A percentile compares a stretch with the other conserved stretches of the same genome.
Conservation (phyloP, 2,329 filamentous ascomycete genomes). For the Colletotrichum magnum region DNA sequence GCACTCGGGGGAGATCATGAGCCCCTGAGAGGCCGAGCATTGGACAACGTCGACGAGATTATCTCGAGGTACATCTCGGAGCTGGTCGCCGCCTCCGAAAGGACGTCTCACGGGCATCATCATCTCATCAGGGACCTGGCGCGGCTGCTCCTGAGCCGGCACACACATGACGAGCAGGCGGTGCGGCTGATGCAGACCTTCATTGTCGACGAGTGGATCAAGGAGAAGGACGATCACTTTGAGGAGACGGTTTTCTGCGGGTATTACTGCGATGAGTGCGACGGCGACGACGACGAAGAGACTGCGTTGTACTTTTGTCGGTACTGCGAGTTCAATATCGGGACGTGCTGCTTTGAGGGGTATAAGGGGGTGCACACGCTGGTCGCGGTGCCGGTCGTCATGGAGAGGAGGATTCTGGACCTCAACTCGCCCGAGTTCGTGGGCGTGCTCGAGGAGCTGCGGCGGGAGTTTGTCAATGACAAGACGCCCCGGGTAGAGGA, state of each 20-base stretch:
- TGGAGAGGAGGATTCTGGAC: conserved; percentile 11
- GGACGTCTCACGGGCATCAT: conserved; percentile 18
- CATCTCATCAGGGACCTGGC: conserved; percentile 18
- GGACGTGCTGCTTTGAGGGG: conserved; percentile 11
- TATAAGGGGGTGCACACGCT: conserved; percentile 10
- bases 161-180: conserved; percentile 27
- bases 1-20: conserved; percentile 10
- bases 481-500: not conserved
- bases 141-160: conserved; percentile 2
- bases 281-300: conserved; percentile 17
- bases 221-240: not conserved
- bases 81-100: not conserved
- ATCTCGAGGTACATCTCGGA: conserved; percentile 9
- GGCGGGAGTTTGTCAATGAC: conserved; percentile 6
- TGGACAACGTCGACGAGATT: not conserved
- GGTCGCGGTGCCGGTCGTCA: conserved; percentile 18
- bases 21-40: conserved; percentile 14
- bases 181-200: conserved; percentile 14
- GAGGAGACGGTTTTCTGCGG: conserved; percentile 1
- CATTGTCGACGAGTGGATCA: conserved; percentile 5
- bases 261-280: conserved; percentile 25
- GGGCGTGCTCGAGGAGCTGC: not conserved
- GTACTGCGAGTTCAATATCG: conserved; percentile 11
- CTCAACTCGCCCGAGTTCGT: conserved; percentile 31
- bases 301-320: conserved; percentile 27